Evolutionary conservation across 768 basidiomycete species (phyloP).

Genomic region (Gloeostereum incarnatum): DNA sequence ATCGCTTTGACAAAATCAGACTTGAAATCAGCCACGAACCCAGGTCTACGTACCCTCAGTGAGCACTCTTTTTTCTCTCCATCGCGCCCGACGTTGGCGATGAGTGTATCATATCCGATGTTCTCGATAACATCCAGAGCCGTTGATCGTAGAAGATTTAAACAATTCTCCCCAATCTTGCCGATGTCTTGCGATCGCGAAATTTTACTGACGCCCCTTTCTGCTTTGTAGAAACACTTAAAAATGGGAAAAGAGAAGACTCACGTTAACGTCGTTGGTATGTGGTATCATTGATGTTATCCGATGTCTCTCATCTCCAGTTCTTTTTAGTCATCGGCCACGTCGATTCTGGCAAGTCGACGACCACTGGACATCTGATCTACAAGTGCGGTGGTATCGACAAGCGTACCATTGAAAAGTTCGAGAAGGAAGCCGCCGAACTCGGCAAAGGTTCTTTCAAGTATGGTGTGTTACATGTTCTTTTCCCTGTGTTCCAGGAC

Average conservation of each 20-base stretch:
- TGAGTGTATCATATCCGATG: too few species aligned
- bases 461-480: conserved; percentile 56
- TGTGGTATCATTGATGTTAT: conserved; percentile 25
- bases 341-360: conserved; percentile 99
- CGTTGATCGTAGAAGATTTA: too few species aligned
- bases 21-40: too few species aligned
- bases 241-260: conserved; percentile 96
- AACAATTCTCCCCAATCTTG: too few species aligned
- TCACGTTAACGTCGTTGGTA: conserved; percentile 97
- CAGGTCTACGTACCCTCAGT: too few species aligned
- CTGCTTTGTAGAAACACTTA: conserved; percentile 32
- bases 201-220: conserved; percentile 5
- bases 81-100: neutral
- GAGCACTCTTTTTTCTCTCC: conserved; percentile 20
- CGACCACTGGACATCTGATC: conserved; percentile 99
- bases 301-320: conserved; percentile 7
- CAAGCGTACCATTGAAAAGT: conserved; percentile 99
- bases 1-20: too few species aligned
- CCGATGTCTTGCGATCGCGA: conserved; percentile 17
- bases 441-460: conserved; percentile 99
- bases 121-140: too few species aligned
- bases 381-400: conserved; percentile 99
- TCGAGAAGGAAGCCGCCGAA: conserved; percentile 99
- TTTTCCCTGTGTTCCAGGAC: conserved; percentile 7
- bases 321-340: conserved; percentile 82